Percentiles rank a stretch among this genome's conserved stretches.
Conservation (phyloP, 1,284 basidiomycete species). For the Moniliella sp. region DNA sequence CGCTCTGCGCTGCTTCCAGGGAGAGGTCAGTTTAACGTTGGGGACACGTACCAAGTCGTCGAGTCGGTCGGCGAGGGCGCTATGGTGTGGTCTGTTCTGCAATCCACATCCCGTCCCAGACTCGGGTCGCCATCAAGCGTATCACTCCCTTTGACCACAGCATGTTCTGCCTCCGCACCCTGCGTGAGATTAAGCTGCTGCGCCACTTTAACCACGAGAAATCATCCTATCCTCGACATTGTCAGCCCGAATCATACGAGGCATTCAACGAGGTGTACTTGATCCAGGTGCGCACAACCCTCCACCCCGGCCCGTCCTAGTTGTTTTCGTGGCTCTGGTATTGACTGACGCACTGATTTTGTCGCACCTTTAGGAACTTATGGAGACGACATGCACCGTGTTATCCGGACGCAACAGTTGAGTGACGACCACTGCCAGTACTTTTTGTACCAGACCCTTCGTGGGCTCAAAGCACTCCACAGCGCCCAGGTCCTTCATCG, state of each 20-base stretch:
- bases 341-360: no score
- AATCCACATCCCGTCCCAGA: constrained; percentile 31
- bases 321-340: no score
- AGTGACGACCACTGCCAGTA: constrained; percentile 71
- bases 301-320: not conserved
- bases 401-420: constrained; percentile 28
- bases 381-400: constrained; percentile 33
- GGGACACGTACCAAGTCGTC: constrained; percentile 27
- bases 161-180: constrained; percentile 32
- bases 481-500: constrained; percentile 31
- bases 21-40: constrained; percentile 27
- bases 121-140: constrained; percentile 37
- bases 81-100: constrained; percentile 36
- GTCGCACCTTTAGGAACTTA: constrained; percentile 17
- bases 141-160: constrained; percentile 31
- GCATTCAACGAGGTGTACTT: constrained; percentile 78
- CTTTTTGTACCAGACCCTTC: constrained; percentile 59
- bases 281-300: constrained; percentile 38
- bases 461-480: constrained; percentile 32
- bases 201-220: constrained; percentile 27
- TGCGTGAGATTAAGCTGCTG: constrained; percentile 30
- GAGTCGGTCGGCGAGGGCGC: constrained; percentile 37
- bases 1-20: no score
- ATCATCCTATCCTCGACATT: constrained; percentile 24
- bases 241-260: constrained; percentile 43